These are phyloP conservation scores for Cyberlindnera mrakii DNA, from an alignment of 805 yeast genomes.

Conservation along the genomic window DNA sequence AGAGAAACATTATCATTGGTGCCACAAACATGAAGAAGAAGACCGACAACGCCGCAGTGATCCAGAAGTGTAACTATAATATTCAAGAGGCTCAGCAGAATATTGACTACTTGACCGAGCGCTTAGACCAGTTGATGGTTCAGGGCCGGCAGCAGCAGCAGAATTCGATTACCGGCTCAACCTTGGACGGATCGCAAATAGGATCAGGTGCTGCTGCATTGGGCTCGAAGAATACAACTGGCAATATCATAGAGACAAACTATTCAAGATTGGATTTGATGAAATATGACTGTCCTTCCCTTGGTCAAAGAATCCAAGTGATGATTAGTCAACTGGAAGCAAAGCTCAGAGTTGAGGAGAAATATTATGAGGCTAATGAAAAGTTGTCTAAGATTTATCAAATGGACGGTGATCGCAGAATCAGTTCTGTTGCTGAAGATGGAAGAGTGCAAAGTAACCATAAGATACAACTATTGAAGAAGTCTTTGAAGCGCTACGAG, in stretches of 20 bases:
- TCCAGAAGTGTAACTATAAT: conserved; percentile 84
- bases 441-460: conserved; percentile 81
- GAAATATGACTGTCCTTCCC: conserved; percentile 88
- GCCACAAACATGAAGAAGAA: conserved; percentile 74
- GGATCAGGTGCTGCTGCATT: conserved; percentile 24
- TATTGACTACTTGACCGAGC: conserved; percentile 79
- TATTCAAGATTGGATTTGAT: conserved; percentile 74
- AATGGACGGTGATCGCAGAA: conserved; percentile 84
- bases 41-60: conserved; percentile 75
- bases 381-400: conserved; percentile 81
- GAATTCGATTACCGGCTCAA: background rate
- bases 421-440: conserved; percentile 82
- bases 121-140: conserved; percentile 52
- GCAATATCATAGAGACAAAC: conserved; percentile 24
- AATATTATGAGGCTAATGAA: conserved; percentile 88
- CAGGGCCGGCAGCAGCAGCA: conserved; percentile 8
- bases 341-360: conserved; percentile 89
- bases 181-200: conserved; percentile 21
- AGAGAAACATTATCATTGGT: conserved; percentile 80
- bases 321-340: conserved; percentile 94
- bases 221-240: conserved; percentile 2
- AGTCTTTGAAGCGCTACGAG: conserved; percentile 80
- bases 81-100: conserved; percentile 89
- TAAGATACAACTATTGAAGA: conserved; percentile 76
- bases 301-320: conserved; percentile 90